Conservation (phyloP, 2,329 filamentous ascomycete genomes). For the Neopestalotiopsis clavispora region DNA sequence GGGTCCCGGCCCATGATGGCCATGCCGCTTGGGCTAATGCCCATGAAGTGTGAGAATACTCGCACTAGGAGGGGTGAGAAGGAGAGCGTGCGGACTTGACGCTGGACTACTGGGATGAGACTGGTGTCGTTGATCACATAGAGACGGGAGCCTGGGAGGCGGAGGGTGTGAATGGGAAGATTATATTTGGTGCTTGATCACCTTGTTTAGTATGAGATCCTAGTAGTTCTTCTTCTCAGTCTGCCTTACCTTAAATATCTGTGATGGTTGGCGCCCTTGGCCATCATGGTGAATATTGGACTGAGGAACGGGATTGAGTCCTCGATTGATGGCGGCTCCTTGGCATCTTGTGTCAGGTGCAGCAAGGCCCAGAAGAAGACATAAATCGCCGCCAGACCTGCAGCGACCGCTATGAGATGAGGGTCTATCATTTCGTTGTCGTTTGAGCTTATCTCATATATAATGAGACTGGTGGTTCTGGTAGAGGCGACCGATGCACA, state of each 20-base stretch:
- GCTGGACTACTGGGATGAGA: conserved; percentile 16
- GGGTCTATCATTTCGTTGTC: conserved; percentile 8
- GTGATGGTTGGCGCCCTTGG: neutral
- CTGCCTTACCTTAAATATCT: neutral
- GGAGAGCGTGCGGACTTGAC: conserved; percentile 12
- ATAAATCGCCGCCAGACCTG: conserved; percentile 3
- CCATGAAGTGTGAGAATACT: conserved; percentile 16
- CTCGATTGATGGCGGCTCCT: neutral
- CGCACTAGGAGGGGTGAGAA: conserved; percentile 16
- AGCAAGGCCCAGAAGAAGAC: conserved; percentile 5
- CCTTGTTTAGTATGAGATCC: neutral
- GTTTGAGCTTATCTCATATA: no score
- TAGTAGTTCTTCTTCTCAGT: no score
- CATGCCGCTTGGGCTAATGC: conserved; percentile 7
- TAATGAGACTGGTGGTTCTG: no score
- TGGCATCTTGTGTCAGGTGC: conserved; percentile 15
- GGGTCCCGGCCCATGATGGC: conserved; percentile 12
- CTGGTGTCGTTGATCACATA: conserved; percentile 18
- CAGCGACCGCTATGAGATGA: neutral
- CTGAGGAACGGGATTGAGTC: conserved; percentile 32
- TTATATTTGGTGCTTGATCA: neutral
- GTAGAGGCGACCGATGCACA: no score
- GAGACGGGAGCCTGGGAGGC: conserved; percentile 11
- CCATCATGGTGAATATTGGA: neutral
- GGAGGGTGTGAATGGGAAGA: conserved; percentile 3